Evolutionary conservation across 352 stramenopile genomes (phyloP), one percentile per base, ranked within the genome.

Genomic region (Elongisporangium anandrum): DNA sequence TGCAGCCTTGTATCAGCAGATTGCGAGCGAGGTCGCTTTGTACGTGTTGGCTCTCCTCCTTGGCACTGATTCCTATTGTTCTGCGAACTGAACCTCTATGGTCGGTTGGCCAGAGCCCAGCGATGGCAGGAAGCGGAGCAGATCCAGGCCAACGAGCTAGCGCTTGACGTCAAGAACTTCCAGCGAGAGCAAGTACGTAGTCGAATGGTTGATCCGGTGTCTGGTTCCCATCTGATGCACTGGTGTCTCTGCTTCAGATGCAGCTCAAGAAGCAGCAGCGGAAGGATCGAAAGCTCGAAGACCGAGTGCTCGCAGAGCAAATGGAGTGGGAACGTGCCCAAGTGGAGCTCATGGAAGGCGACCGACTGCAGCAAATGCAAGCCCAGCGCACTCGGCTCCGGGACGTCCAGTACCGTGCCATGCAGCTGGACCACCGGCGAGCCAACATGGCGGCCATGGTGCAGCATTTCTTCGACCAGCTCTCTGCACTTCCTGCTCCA

Each of bases 381-480:
- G 55, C 20, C 47, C 56, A 58, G 54, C 56, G 50, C 24, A 71
- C 51, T 26, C 57, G 66, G 4, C 29, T 76, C 16, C 58, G 60
- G 2, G 70, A 78, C 6, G 57, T 61, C 1, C 52, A 79, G 9
- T 13, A 54, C 23, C 56, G 56, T 26, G 51, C 56, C n/a, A 54
- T 78, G 19, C 71, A 88, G 26, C 50, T 73, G 5, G 56, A 63
- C 50, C 70, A 63, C n/a, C 59, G 69, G 12, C 70, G 65, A 2
- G 54, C 64, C 19, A 64, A 55, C 8, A 65, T 75, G 13, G 49
- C 60, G 4, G 52, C 67, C 8, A 76, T 80, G 13, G 53, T 60
- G 4, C 68, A 66, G 26, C 68, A 70, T 22, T 86, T 88, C 57
- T 75, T 85, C 26, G 73, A 88, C 51, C 69, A 61, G 9, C 63